phyloP scores from a whole-genome alignment of 1,139 yeast species.

The Nakaseomyces delphensis region DNA sequence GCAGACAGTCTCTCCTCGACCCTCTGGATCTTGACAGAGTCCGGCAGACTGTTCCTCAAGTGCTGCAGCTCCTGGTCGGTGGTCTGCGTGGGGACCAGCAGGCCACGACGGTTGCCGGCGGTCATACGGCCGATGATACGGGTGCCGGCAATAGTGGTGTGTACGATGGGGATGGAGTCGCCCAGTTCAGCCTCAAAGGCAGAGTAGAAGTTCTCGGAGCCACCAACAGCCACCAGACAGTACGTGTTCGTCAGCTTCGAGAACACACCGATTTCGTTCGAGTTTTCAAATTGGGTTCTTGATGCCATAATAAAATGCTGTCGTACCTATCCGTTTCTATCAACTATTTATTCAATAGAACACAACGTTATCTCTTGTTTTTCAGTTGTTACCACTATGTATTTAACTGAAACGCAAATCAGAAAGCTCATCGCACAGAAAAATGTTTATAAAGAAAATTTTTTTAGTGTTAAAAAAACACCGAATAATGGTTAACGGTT shows the following conservation, averaged over 20 bases:
- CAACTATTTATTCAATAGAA: too few relatives aligned
- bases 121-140: slow-evolving; percentile 98
- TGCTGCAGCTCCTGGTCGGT: slow-evolving; percentile 99
- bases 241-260: slow-evolving; percentile 94
- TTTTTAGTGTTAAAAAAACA: too few relatives aligned
- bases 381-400: too few relatives aligned
- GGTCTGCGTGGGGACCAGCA: slow-evolving; percentile 93
- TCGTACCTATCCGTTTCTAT: too few relatives aligned
- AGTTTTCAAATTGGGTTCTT: slow-evolving; percentile 80
- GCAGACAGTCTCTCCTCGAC: slow-evolving; percentile 97
- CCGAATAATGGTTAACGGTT: too few relatives aligned
- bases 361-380: too few relatives aligned
- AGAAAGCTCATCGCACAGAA: too few relatives aligned
- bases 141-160: slow-evolving; percentile 96
- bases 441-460: too few relatives aligned
- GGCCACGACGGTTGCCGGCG: slow-evolving; percentile 96
- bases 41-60: slow-evolving; percentile 95
- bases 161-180: slow-evolving; percentile 91
- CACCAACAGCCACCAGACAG: slow-evolving; percentile 94
- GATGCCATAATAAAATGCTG: too few relatives aligned
- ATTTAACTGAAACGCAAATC: too few relatives aligned
- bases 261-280: slow-evolving; percentile 97
- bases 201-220: slow-evolving; percentile 93
- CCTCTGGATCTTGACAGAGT: slow-evolving; percentile 88
- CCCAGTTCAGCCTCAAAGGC: slow-evolving; percentile 97